Base-by-base conservation (phyloP, 768 basidiomycete species). In the Termitomyces sp. region DNA sequence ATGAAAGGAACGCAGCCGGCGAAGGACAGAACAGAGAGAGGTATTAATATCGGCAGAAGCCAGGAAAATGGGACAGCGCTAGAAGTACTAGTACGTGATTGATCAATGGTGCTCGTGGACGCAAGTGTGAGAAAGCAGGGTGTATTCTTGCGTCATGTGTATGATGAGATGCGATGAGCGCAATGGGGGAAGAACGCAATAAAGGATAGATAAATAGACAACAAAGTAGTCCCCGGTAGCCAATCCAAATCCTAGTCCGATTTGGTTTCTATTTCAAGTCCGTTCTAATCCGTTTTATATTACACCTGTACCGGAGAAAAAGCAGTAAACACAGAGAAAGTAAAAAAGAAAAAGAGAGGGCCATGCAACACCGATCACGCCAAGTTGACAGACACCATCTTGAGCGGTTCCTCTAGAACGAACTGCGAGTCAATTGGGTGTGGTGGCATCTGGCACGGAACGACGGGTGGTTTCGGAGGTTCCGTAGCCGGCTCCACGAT, bases 311-410 rank as follows among this genome's bases (percentile, higher is more conserved):
- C 12, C n/a, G 32, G 40, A 34, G 46, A 49, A 54, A n/a, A n/a
- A n/a, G n/a, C n/a, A n/a, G 34, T 7, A 16, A 14, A 34, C n/a
- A 14, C 25, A 49, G n/a, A 37, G 32, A 21, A 44, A 37, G 21
- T 12, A 11, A 43, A 21, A 44, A 37, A 30, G 19, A 11, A 43
- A 21, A 19, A 12, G 17, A 37, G 16, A 23, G 14, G 2, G 17
- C 12, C n/a, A 53, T 32, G 27, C 3, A 28, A 7, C 28, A 7
- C 28, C 16, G n/a, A 47, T 58, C 47, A 59, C 1, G 61, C 51
- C 43, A 52, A 25, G n/a, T 59, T 55, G 21, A 61, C 57, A 11
- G 54, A 52, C 1, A 59, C 61, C 61, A 61, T 61, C 21, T 56
- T 59, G 21, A 61, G 61, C 16, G 61, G 37, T 27, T 61, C 60